A percentile compares a stretch with the other conserved stretches of the same genome.
Conservation (phyloP, 768 basidiomycete species). For the Lactifluus piperatus region DNA sequence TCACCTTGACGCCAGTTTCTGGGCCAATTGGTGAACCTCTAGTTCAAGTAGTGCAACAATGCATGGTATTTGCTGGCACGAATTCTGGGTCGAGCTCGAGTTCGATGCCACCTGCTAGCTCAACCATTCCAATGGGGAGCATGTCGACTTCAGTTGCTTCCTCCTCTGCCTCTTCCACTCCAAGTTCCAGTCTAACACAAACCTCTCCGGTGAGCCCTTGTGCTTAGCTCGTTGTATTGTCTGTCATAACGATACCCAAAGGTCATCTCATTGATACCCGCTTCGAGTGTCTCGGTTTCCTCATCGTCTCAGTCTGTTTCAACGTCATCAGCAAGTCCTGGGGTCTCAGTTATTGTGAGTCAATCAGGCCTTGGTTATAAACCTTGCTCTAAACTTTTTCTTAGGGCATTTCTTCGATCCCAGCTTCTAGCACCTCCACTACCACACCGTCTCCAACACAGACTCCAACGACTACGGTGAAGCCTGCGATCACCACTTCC, state of each 20-base stretch:
- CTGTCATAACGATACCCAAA: background rate
- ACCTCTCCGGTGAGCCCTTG: background rate
- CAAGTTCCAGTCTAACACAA: background rate
- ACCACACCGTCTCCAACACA: conserved; percentile 1
- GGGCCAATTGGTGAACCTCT: conserved; percentile 25
- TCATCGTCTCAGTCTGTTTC: conserved; percentile 1
- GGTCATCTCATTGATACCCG: background rate
- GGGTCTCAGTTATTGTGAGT: conserved; percentile 1
- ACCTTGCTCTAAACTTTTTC: background rate
- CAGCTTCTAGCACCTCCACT: conserved; percentile 13
- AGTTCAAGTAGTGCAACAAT: conserved; percentile 28
- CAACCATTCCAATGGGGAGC: background rate
- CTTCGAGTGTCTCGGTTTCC: background rate
- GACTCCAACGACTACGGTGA: conserved; percentile 12
- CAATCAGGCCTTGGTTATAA: background rate
- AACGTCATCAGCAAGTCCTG: background rate
- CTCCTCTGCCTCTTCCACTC: background rate
- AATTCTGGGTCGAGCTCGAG: background rate
- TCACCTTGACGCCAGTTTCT: conserved; percentile 30
- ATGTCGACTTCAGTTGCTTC: conserved; percentile 8
- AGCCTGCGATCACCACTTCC: conserved; percentile 14
- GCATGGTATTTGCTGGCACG: conserved; percentile 20
- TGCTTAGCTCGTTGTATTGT: background rate
- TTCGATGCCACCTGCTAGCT: background rate
- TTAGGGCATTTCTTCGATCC: conserved; percentile 13